A percentile compares a stretch with the other conserved stretches of the same genome.
phyloP scores from a whole-genome alignment of 805 yeast genomes.

The Candida dajiaensis region DNA sequence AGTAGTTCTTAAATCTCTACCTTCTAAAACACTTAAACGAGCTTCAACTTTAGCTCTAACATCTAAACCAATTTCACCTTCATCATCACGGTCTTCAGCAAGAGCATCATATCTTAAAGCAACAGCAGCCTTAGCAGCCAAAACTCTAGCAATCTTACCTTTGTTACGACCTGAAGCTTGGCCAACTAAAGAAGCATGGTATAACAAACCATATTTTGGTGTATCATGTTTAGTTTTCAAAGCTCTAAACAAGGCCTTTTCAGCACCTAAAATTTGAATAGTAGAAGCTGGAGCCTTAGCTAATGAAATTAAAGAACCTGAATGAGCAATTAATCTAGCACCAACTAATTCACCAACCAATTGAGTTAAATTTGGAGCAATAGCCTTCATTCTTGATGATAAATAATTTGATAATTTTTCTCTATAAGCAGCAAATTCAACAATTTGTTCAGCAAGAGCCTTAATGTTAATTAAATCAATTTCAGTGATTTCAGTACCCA shows the following conservation, averaged over 20 bases:
- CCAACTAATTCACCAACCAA: constrained; percentile 97
- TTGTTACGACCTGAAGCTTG: constrained; percentile 97
- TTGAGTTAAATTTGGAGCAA: constrained; percentile 95
- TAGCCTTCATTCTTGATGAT: constrained; percentile 94
- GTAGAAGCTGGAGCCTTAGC: constrained; percentile 99
- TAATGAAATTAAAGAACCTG: constrained; percentile 89
- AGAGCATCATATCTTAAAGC: constrained; percentile 94
- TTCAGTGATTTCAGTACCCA: constrained; percentile 98
- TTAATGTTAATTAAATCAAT: constrained; percentile 82
- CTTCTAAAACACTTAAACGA: constrained; percentile 91
- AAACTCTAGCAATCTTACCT: constrained; percentile 97
- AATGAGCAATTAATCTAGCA: constrained; percentile 95
- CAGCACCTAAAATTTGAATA: constrained; percentile 97
- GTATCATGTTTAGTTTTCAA: constrained; percentile 98
- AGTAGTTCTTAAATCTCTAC: constrained; percentile 91
- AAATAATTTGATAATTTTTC: constrained; percentile 91
- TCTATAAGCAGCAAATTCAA: constrained; percentile 93
- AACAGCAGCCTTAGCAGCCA: constrained; percentile 98
- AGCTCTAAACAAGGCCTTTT: constrained; percentile 97
- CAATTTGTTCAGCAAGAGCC: constrained; percentile 92
- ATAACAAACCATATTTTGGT: constrained; percentile 95
- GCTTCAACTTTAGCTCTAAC: constrained; percentile 92
- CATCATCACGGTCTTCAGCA: constrained; percentile 94
- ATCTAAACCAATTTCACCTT: constrained; percentile 87
- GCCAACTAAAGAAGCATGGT: constrained; percentile 96